Evolutionary conservation across 495 filamentous ascomycete genomes (phyloP).

Genomic region (Clohesyomyces aquaticus): DNA sequence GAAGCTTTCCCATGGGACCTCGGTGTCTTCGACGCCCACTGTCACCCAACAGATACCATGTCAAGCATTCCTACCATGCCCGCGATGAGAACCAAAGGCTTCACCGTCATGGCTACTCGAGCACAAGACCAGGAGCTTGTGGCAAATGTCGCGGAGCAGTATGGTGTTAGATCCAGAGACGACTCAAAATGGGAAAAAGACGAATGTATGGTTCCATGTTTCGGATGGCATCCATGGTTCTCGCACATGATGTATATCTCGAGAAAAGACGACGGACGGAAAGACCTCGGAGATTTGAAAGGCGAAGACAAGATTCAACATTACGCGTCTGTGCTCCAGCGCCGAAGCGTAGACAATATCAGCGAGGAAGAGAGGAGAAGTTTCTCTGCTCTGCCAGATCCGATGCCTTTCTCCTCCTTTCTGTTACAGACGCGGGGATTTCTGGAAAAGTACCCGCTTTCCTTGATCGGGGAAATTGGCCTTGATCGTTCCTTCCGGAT

Average conservation of each 20-base stretch:
- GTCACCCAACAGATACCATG: conserved; percentile 98
- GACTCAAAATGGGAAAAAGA: conserved; percentile 21
- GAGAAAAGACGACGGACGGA: conserved; percentile 56
- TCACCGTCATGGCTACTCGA: conserved; percentile 91
- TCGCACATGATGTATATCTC: conserved; percentile 72
- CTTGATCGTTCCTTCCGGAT: conserved; percentile 85
- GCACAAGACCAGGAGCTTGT: conserved; percentile 87
- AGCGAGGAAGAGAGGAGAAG: conserved; percentile 59
- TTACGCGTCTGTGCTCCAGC: conserved; percentile 57
- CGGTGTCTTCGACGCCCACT: conserved; percentile 90
- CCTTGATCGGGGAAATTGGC: conserved; percentile 87
- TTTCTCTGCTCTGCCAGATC: conserved; percentile 68
- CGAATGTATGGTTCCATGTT: conserved; percentile 69
- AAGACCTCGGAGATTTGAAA: conserved; percentile 45
- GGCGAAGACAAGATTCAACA: conserved; percentile 53
- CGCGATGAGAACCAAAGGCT: conserved; percentile 71
- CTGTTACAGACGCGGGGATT: conserved; percentile 66
- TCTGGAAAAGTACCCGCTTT: conserved; percentile 64
- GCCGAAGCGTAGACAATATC: conserved; percentile 51
- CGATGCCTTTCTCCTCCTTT: conserved; percentile 67
- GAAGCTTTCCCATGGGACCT: conserved; percentile 77
- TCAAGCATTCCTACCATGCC: conserved; percentile 67
- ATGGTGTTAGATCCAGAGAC: conserved; percentile 45
- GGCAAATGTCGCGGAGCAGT: conserved; percentile 60
- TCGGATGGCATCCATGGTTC: conserved; percentile 99